Evolutionary conservation across 75 land plant species (phyloP), one percentile per base, ranked within the genome.

Genomic region (Azolla pinnata): DNA sequence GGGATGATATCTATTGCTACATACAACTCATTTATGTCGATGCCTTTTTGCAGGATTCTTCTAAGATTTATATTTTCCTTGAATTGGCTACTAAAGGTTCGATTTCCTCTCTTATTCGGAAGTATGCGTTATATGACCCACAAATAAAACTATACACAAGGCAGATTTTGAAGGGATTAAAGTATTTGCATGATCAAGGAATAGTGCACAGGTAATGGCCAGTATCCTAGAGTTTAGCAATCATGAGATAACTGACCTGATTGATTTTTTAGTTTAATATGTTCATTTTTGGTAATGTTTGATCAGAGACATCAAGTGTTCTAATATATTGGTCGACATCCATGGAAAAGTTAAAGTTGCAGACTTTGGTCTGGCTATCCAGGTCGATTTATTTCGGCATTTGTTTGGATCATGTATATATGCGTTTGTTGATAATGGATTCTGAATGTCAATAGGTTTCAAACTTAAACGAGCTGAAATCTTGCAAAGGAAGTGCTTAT

Each of bases 291-390:
- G 28, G 56, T 47, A 14, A 14, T 17, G n/a, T n/a, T n/a, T 31
- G n/a, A n/a, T n/a, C 62, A 88, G 96, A 55, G 97, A 92, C 71
- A 83, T 92, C n/a, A 92, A 92, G 64, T 92, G 97, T 62, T 90
- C 96, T 0, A 92, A 92, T 59, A 88, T 92, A 67, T 68, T 92
- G 73, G 90, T 92, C 44, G 90, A 81, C 71, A 73, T 66, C 16
- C 71, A 58, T 62, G 97, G 96, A 44, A 69, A 57, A 18, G 86
- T 85, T 33, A 92, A 92, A 66, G 90, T 92, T 62, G 87, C 96
- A 48, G 97, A 92, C 79, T 92, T 92, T 72, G 97, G 97, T 25
- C 75, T 92, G 79, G 96, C 97, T 2, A 88, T 85, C 72, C 84
- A 79, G 83, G 83, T 70, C 20, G 10, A 7, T 38, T 38, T 7